Base-by-base conservation (phyloP, 306 rosid genomes). In the Medicago ruthenica region DNA sequence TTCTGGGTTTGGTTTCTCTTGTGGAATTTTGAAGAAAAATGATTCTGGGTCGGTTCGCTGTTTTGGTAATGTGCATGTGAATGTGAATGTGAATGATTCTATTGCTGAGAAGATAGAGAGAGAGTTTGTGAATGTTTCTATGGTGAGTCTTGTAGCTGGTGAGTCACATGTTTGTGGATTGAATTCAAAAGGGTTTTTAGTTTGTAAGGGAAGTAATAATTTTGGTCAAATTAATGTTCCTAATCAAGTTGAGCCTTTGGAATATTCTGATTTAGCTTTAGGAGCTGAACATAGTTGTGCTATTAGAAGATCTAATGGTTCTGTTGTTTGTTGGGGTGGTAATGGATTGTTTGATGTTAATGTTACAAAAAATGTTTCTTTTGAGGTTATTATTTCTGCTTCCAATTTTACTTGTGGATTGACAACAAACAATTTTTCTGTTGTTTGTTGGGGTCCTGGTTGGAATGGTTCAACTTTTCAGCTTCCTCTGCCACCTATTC, bases 391-490 rank as follows among this genome's bases (percentile, higher is more conserved):
- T 66, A 89, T 76, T 83, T 86, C 99, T 4, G 97, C 91, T 14
- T 87, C 81, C 15, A 74, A 89, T 88, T 90, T 92, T 65, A 79
- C 85, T 63, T 95, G 99, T 78, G 98, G 98, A 67, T 83, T 95
- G 62, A 82, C 79, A 0, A 80, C 89, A 1, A 10, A 12, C 6
- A 87, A 89, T 71, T 83, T 92, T 21, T 88, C 97, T 7, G 82
- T 95, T 2, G 48, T 89, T 47, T 95, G 98, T 80, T 95, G 97
- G 97, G 98, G 98, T 16, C 87, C 91, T 47, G 97, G 97, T 34
- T 92, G 96, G 95, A 41, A 14, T 58, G 40, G 17, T 81, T 78
- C 78, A 15, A 57, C 63, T 22, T 40, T n/a, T 17, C 80, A 53
- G 81, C 75, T 91, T 71, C 78, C 84, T 0, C 81, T 92, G 75